A percentile compares a stretch with the other conserved stretches of the same genome.
phyloP scores from a whole-genome alignment of 768 basidiomycete species.

The Tulasnella calospora region DNA sequence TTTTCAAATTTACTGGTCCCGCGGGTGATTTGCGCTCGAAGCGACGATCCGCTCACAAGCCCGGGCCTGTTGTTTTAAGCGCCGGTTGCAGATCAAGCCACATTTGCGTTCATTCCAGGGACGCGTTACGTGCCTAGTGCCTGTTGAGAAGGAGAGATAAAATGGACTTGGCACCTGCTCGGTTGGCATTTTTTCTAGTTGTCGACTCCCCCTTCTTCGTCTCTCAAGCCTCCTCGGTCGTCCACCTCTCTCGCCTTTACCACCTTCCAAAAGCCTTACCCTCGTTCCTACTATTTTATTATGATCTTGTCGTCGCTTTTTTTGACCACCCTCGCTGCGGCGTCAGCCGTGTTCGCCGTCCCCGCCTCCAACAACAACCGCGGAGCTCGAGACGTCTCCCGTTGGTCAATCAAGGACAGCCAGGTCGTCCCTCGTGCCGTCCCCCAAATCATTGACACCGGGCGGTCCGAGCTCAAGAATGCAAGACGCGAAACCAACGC shows the following conservation, averaged over 20 bases:
- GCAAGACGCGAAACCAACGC: not conserved
- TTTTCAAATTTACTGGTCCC: too few species aligned
- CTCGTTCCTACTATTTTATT: not conserved
- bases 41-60: not conserved
- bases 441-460: not conserved
- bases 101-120: not conserved
- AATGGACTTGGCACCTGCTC: too few species aligned
- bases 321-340: not conserved
- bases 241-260: not conserved
- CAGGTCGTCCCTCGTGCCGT: not conserved
- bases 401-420: not conserved
- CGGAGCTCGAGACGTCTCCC: not conserved
- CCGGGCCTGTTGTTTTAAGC: not conserved
- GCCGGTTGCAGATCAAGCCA: not conserved
- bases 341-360: not conserved
- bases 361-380: not conserved
- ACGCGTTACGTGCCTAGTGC: not conserved
- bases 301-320: not conserved
- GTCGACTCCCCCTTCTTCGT: not conserved
- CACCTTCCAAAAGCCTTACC: not conserved
- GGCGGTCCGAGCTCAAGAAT: not conserved
- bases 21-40: too few species aligned
- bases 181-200: not conserved
- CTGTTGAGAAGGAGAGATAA: too few species aligned
- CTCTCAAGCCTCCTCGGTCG: too few species aligned